Base-by-base conservation (phyloP, 1,284 basidiomycete genomes). In the Vanrija sp. region DNA sequence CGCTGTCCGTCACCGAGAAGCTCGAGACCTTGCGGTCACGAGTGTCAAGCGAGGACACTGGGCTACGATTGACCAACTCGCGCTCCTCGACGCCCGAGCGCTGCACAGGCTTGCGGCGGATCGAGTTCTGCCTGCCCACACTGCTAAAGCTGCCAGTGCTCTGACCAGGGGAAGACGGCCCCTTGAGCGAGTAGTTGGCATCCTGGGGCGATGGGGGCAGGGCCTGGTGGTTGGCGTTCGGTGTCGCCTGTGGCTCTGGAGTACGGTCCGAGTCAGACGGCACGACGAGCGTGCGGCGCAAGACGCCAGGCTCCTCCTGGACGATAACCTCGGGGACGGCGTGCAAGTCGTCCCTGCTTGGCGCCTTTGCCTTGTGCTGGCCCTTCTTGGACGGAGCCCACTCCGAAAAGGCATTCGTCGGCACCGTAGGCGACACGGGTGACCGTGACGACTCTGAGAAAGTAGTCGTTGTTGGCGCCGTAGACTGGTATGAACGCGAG, bases 91-190 rank as follows among this genome's bases (percentile, higher is more conserved):
- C 12, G 5, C 12, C 5, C 31, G 31, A 31, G 12, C 12, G 31
- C 45, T 67, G 65, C 31, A 74, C 43, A 0, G 72, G 72, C 59
- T 74, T 74, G 15, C 72, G 59, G 44, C 67, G 64, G 54, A 71
- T 62, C 9, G 52, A 54, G 48, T 59, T 59, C 47, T 31, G 31
- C 31, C 31, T 31, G 12, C 31, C 31, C 12, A 4, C 15, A 14
- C 31, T 31, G 31, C 31, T 14, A 31, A 31, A 35, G 37, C 20
- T 47, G 47, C n/a, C 44, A 35, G 12, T 31, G 16, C 25, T 27
- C 25, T 9, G 38, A 25, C 10, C 22, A 25, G 9, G 53, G 27
- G 12, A 19, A 4, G 31, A 9, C 12, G 31, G 38, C 16, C n/a
- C 12, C 43, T 41, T 24, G 16, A 47, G 31, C 18, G 44, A 36